Evolutionary conservation across 495 filamentous ascomycete species (phyloP), one percentile per base, ranked within the genome.

Genomic region (Pseudotulostoma volvatum): DNA sequence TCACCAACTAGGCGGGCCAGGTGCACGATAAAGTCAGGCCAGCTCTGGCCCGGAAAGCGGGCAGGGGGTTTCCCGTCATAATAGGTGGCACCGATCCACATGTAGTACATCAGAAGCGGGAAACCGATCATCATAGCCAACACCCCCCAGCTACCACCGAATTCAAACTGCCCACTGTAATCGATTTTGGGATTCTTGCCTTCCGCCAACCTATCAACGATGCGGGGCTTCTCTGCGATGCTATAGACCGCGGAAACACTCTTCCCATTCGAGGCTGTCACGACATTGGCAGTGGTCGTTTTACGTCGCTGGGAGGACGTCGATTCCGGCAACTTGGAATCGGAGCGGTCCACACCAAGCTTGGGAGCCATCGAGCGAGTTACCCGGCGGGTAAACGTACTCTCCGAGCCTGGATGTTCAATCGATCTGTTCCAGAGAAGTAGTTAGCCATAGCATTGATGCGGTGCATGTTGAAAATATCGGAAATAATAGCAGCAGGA

Each of bases 1-100:
- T 74, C 77, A 56, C 79, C 80, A 33, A 77, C 71, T 41, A 93
- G 64, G 43, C 74, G 40, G 31, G 51, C 59, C 37, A 93, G 56
- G 40, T 84, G 76, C 37, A 54, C 40, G 32, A 68, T 59, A 49
- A 93, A 95, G 0, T 83, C 71, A 8, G 37, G 19, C 35, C 70
- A 63, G 40, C 62, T 68, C 59, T 94, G 67, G 17, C 65, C 73
- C 7, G 57, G 31, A 13, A 60, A 56, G 9, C 76, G 84, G 21
- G 62, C 51, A 9, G 88, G 90, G 11, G 88, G 60, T 40, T 78
- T 70, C 32, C 84, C 85, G 54, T 82, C 65, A 57, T 93, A 96
- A 59, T 84, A 84, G 7, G 76, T 84, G 7, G 86, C 80, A 16
- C 88, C 88, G 51, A 93, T 77, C 81, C 83, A 96, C 83, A 95